Percentiles rank a stretch among this genome's conserved stretches.
Conservation (phyloP, 495 filamentous ascomycete genomes). For the Evernia prunastri region DNA sequence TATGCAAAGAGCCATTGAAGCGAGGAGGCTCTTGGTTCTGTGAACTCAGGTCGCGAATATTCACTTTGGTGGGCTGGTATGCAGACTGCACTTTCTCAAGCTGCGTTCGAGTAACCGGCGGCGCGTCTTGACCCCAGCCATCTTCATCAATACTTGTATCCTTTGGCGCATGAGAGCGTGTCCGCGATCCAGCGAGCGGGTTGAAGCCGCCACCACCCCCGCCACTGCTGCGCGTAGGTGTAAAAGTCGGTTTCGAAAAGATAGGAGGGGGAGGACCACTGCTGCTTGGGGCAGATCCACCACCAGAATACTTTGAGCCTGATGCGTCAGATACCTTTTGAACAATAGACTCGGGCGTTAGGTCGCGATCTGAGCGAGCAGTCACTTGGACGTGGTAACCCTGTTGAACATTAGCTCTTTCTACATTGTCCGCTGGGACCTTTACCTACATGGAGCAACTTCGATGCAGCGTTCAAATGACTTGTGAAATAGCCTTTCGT, state of each 20-base stretch:
- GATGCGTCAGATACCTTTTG: slow-evolving; percentile 95
- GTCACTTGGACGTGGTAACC: slow-evolving; percentile 98
- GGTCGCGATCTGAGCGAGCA: slow-evolving; percentile 80
- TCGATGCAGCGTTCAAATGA: slow-evolving; percentile 79
- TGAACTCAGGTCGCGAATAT: slow-evolving; percentile 68
- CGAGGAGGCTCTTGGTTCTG: slow-evolving; percentile 59
- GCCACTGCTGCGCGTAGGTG: slow-evolving; percentile 63
- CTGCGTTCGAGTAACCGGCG: slow-evolving; percentile 73
- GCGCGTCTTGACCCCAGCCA: slow-evolving; percentile 95
- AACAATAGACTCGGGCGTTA: slow-evolving; percentile 79
- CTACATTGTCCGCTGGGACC: neutral
- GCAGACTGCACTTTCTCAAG: slow-evolving; percentile 90
- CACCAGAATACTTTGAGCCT: slow-evolving; percentile 79
- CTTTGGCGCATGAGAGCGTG: slow-evolving; percentile 37
- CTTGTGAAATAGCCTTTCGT: slow-evolving; percentile 98
- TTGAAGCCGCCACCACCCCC: slow-evolving; percentile 53
- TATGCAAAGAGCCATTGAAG: slow-evolving; percentile 37
- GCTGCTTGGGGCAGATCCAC: slow-evolving; percentile 41
- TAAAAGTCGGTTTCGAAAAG: slow-evolving; percentile 83
- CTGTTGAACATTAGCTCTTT: slow-evolving; percentile 32
- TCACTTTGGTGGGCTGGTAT: slow-evolving; percentile 90
- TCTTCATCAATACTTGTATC: slow-evolving; percentile 57
- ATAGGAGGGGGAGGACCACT: slow-evolving; percentile 59
- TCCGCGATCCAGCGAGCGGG: slow-evolving; percentile 50
- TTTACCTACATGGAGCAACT: slow-evolving; percentile 70